phyloP scores from a whole-genome alignment of 768 basidiomycete genomes.

The Tricholoma terreum region DNA sequence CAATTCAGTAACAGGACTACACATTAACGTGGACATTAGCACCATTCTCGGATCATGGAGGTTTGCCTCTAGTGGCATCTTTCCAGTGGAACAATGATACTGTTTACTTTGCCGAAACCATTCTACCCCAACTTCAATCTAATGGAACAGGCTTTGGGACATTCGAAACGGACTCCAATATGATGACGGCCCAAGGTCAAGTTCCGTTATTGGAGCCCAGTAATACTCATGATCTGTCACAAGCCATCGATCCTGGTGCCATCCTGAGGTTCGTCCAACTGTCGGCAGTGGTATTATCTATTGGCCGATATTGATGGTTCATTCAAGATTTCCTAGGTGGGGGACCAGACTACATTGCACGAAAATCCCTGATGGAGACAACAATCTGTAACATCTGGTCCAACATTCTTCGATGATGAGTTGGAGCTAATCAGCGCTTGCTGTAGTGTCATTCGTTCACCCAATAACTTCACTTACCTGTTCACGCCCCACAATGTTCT shows the following conservation, averaged over 20 bases:
- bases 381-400: background rate
- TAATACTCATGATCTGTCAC: background rate
- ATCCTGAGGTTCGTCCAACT: conserved; percentile 23
- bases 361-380: conserved; percentile 20
- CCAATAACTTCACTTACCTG: conserved; percentile 29
- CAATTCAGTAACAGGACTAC: conserved; percentile 23
- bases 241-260: conserved; percentile 24
- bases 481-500: conserved; percentile 34
- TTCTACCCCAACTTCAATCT: conserved; percentile 29
- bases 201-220: background rate
- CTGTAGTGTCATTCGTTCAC: conserved; percentile 20
- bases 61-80: conserved; percentile 31
- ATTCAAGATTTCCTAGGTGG: conserved; percentile 36
- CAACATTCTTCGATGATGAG: background rate
- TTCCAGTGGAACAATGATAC: conserved; percentile 30
- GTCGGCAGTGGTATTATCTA: background rate
- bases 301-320: background rate
- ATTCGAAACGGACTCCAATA: conserved; percentile 19
- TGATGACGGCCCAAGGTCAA: conserved; percentile 19
- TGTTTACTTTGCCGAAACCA: conserved; percentile 38
- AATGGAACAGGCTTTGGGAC: conserved; percentile 38
- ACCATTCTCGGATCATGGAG: conserved; percentile 33
- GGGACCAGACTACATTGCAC: conserved; percentile 37
- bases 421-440: background rate
- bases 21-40: conserved; percentile 38